These are phyloP conservation scores for Leccinum arenicola DNA, from an alignment of 768 basidiomycete genomes.

Conservation along the genomic window DNA sequence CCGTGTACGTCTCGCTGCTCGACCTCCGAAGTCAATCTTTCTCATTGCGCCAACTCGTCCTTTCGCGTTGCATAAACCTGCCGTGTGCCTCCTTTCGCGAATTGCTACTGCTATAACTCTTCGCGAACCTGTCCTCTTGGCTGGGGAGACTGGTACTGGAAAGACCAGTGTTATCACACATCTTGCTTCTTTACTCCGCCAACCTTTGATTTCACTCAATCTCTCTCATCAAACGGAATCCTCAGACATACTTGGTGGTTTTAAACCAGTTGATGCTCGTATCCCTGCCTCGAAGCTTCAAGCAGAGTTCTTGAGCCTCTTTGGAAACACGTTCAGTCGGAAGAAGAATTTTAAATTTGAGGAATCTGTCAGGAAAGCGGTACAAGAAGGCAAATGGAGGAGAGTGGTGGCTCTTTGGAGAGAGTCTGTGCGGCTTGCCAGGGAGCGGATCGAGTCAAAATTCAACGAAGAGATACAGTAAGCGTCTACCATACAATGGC, in stretches of 20 bases:
- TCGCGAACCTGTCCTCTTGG: slow-evolving; percentile 82
- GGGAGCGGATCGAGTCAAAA: slow-evolving; percentile 52
- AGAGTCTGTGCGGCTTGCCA: slow-evolving; percentile 69
- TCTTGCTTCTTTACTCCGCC: slow-evolving; percentile 72
- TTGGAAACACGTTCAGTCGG: slow-evolving; percentile 84
- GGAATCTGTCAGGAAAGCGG: slow-evolving; percentile 75
- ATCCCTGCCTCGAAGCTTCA: slow-evolving; percentile 72
- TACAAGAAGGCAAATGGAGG: slow-evolving; percentile 83
- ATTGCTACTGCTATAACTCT: slow-evolving; percentile 71
- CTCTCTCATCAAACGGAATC: slow-evolving; percentile 96
- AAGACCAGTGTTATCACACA: slow-evolving; percentile 93
- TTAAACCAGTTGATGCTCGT: slow-evolving; percentile 91
- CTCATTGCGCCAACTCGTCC: slow-evolving; percentile 44
- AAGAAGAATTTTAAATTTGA: slow-evolving; percentile 88
- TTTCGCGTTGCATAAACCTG: slow-evolving; percentile 88
- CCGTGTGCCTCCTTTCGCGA: slow-evolving; percentile 72
- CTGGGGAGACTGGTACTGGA: slow-evolving; percentile 99
- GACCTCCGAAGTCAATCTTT: slow-evolving; percentile 36
- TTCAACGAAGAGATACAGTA: slow-evolving; percentile 28
- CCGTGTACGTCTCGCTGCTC: slow-evolving; percentile 54
- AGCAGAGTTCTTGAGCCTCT: slow-evolving; percentile 72
- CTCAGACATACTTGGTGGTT: slow-evolving; percentile 90
- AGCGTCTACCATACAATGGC: neutral
- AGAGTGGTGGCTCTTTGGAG: slow-evolving; percentile 80
- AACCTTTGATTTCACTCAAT: slow-evolving; percentile 84